phyloP scores from a whole-genome alignment of 768 basidiomycete species.

The Podaxis carcinomalis region DNA sequence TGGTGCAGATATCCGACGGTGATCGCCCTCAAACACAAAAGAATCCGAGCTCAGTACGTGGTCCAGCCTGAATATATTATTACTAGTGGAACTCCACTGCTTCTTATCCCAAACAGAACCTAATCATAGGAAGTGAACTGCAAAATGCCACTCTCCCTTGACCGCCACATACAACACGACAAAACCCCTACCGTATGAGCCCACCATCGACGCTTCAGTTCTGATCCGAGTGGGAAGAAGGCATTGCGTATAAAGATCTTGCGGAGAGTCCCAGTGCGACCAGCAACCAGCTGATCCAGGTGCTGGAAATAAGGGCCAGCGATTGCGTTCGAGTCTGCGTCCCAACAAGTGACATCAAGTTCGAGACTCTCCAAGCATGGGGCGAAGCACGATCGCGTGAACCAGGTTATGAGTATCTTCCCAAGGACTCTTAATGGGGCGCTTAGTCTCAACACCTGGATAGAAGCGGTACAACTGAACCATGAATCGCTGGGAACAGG shows the following conservation, averaged over 20 bases:
- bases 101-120: neutral
- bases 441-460: neutral
- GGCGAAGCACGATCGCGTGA: neutral
- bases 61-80: too few relatives aligned
- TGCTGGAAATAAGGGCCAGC: neutral
- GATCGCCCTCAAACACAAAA: too few relatives aligned
- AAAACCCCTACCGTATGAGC: neutral
- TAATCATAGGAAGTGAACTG: neutral
- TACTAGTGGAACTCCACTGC: too few relatives aligned
- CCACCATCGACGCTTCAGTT: neutral
- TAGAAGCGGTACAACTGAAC: neutral
- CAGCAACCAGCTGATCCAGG: neutral
- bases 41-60: too few relatives aligned
- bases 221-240: neutral
- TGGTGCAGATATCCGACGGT: too few relatives aligned
- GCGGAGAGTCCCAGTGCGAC: neutral
- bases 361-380: neutral
- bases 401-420: neutral
- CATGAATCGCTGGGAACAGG: neutral
- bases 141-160: neutral
- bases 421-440: neutral
- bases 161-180: neutral
- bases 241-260: neutral
- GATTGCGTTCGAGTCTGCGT: neutral
- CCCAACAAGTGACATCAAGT: neutral